phyloP scores from a whole-genome alignment of 257 asterid genomes.

The Penstemon newberryi region DNA sequence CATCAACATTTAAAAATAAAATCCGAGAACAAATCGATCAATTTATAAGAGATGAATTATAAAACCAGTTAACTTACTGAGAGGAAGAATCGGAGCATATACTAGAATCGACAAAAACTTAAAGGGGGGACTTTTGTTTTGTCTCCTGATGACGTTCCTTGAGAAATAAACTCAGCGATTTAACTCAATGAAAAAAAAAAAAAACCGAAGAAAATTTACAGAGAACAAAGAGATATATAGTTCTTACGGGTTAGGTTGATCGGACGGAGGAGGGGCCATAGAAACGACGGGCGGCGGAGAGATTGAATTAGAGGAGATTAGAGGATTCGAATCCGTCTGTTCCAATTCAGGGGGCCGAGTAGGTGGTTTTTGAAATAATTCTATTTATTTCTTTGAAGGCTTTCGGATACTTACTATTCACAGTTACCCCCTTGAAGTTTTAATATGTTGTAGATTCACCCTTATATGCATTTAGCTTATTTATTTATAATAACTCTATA shows the following conservation, averaged over 20 bases:
- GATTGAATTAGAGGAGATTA: neutral
- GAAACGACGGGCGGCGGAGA: constrained; percentile 5
- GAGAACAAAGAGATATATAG: constrained; percentile 13
- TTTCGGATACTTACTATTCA: neutral
- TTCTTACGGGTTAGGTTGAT: constrained; percentile 48
- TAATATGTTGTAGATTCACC: too few species aligned
- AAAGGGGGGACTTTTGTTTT: constrained; percentile 57
- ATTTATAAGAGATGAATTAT: neutral
- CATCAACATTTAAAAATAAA: neutral
- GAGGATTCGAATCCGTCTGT: neutral
- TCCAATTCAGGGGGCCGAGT: neutral
- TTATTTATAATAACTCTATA: too few species aligned
- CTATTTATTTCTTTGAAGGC: neutral
- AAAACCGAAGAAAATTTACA: neutral
- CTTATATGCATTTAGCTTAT: too few species aligned
- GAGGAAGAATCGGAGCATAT: constrained; percentile 87
- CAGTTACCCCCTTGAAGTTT: too few species aligned
- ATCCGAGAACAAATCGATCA: neutral
- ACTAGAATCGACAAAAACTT: constrained; percentile 62
- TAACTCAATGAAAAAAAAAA: constrained; percentile 14
- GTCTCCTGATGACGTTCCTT: constrained; percentile 55
- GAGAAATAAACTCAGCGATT: constrained; percentile 2
- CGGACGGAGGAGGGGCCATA: constrained; percentile 56
- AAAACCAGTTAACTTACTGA: constrained; percentile 43
- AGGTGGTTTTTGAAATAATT: neutral